Percentiles rank a stretch among this genome's conserved stretches.
phyloP scores from a whole-genome alignment of 176 grass and related monocot species.

The Lolium perenne region DNA sequence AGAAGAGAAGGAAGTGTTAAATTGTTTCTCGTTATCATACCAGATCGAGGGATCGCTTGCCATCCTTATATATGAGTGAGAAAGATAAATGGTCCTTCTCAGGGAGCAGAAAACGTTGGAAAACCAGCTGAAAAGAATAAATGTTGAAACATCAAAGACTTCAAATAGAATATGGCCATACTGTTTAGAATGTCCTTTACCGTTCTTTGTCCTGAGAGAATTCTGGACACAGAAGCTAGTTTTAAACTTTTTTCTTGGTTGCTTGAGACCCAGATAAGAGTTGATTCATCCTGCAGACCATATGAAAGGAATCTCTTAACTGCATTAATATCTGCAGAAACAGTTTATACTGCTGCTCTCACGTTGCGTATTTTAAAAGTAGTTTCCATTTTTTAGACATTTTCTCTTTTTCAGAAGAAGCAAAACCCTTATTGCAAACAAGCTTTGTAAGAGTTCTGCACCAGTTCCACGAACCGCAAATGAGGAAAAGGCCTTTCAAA shows the following conservation, averaged over 20 bases:
- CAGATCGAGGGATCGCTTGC: slow-evolving; percentile 94
- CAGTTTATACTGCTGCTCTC: neutral
- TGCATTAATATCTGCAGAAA: neutral
- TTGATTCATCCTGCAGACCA: slow-evolving; percentile 74
- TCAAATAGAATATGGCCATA: neutral
- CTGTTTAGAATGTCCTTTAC: slow-evolving; percentile 49
- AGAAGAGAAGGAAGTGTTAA: slow-evolving; percentile 25
- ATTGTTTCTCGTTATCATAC: slow-evolving; percentile 40
- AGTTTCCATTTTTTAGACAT: neutral
- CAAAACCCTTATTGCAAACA: neutral
- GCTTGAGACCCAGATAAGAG: slow-evolving; percentile 90
- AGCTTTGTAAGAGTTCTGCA: neutral
- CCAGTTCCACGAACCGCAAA: neutral
- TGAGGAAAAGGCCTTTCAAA: neutral
- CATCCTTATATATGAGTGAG: slow-evolving; percentile 88
- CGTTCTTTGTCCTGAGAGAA: slow-evolving; percentile 90
- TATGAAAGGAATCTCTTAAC: neutral
- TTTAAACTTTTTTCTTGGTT: slow-evolving; percentile 84
- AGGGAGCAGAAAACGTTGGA: slow-evolving; percentile 87
- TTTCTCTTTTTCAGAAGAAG: neutral
- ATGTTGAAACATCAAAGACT: slow-evolving; percentile 16
- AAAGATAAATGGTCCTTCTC: slow-evolving; percentile 97
- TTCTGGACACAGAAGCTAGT: slow-evolving; percentile 82
- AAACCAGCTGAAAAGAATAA: slow-evolving; percentile 71
- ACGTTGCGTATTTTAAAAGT: neutral